Evolutionary conservation across 1,284 basidiomycete genomes (phyloP).

Genomic region (Mycena citricolor): DNA sequence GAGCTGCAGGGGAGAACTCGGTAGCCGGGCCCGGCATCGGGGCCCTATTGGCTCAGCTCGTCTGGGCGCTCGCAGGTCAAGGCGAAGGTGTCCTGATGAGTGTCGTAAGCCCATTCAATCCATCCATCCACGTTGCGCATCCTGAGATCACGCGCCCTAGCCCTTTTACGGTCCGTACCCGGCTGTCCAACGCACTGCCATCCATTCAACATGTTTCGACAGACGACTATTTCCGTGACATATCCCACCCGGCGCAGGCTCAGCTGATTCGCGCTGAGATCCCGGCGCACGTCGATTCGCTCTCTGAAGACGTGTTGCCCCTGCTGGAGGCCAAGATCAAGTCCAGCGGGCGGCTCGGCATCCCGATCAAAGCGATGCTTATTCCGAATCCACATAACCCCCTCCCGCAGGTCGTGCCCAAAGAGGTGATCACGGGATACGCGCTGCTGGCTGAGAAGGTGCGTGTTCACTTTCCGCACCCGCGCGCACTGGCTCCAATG

Average conservation of each 20-base stretch:
- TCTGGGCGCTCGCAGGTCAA: conserved; percentile 17
- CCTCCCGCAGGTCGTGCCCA: conserved; percentile 22
- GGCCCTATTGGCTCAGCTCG: conserved; percentile 15
- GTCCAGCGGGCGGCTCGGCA: conserved; percentile 16
- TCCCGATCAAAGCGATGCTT: conserved; percentile 25
- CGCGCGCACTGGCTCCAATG: background rate
- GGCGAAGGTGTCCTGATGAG: conserved; percentile 18
- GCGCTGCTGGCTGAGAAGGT: conserved; percentile 25
- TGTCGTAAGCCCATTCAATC: conserved; percentile 7
- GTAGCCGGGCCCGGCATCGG: conserved; percentile 26
- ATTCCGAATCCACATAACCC: conserved; percentile 31
- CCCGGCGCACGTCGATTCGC: conserved; percentile 17
- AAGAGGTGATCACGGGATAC: conserved; percentile 25
- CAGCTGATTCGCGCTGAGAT: conserved; percentile 20
- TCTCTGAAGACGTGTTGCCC: conserved; percentile 19
- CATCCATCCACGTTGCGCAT: background rate
- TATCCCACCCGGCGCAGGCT: conserved; percentile 19
- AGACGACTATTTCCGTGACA: conserved; percentile 22
- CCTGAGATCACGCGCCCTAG: too few species aligned
- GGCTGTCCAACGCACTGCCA: background rate
- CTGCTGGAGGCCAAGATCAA: conserved; percentile 23
- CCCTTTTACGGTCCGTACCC: conserved; percentile 12
- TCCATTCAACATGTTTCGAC: background rate
- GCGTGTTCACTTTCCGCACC: background rate
- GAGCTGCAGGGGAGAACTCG: conserved; percentile 21